Evolutionary conservation across 768 basidiomycete species (phyloP).

Genomic region (Naganishia vishniacii): DNA sequence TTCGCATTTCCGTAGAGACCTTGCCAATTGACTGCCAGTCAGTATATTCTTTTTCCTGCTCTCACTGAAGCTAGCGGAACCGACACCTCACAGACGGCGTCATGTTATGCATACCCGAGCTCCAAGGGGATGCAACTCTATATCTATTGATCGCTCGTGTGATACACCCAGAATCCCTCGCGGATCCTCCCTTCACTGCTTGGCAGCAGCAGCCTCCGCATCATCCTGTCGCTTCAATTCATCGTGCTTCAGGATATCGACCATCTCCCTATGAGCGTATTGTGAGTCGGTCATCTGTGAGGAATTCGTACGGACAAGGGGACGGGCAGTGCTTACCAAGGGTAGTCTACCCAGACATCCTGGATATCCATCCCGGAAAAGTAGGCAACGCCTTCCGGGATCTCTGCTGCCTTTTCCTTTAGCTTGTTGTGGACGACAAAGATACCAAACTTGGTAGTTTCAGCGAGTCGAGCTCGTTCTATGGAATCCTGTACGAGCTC

Average conservation of each 20-base stretch:
- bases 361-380: slow-evolving; percentile 67
- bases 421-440: slow-evolving; percentile 66
- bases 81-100: no score
- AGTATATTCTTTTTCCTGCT: no score
- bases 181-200: neutral
- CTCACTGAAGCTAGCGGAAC: no score
- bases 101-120: no score
- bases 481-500: slow-evolving; percentile 60
- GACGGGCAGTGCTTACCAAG: slow-evolving; percentile 40
- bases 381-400: slow-evolving; percentile 67
- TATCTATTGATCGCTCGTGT: neutral
- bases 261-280: slow-evolving; percentile 25
- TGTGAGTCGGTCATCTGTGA: neutral
- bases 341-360: slow-evolving; percentile 51
- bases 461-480: slow-evolving; percentile 66
- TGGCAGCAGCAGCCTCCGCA: slow-evolving; percentile 15
- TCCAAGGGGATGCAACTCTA: neutral
- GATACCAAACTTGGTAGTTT: slow-evolving; percentile 75
- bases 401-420: slow-evolving; percentile 71
- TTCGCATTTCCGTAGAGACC: no score
- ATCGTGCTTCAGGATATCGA: slow-evolving; percentile 29
- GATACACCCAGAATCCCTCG: neutral
- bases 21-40: no score
- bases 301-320: neutral
- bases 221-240: slow-evolving; percentile 30